Percentiles rank a stretch among this genome's conserved stretches.
These are phyloP conservation scores for Pelargonium australe DNA, from an alignment of 441 rosid genomes.

Conservation along the genomic window DNA sequence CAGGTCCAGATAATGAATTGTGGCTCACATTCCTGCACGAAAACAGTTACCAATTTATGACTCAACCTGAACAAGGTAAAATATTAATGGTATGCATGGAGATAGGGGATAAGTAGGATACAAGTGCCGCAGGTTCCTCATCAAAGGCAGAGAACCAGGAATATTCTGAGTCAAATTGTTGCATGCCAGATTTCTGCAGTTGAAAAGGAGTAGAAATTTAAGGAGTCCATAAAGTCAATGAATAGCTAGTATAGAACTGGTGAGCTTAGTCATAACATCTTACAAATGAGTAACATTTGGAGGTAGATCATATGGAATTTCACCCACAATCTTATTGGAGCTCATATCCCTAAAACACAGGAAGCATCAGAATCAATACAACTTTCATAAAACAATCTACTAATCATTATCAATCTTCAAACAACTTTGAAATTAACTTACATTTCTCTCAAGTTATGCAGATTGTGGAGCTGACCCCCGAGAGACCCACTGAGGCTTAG, in stretches of 20 bases:
- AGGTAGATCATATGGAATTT: conserved; percentile 70
- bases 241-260: conserved; percentile 1
- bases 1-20: conserved; percentile 72
- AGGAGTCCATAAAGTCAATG: background rate
- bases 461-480: conserved; percentile 59
- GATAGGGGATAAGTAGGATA: conserved; percentile 31
- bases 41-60: conserved; percentile 17
- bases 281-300: conserved; percentile 79
- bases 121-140: conserved; percentile 62
- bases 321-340: conserved; percentile 62
- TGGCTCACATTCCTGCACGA: conserved; percentile 80
- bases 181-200: conserved; percentile 65
- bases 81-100: conserved; percentile 10
- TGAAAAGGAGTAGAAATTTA: conserved; percentile 10
- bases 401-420: conserved; percentile 3
- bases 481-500: conserved; percentile 64
- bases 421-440: conserved; percentile 33
- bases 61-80: conserved; percentile 9
- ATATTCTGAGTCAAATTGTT: conserved; percentile 60
- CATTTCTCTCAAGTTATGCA: conserved; percentile 66
- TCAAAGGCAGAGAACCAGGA: conserved; percentile 58
- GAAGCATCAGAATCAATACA: conserved; percentile 13
- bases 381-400: conserved; percentile 9
- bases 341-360: conserved; percentile 62
- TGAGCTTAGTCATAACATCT: conserved; percentile 21